phyloP scores from a whole-genome alignment of 2,329 filamentous ascomycete genomes.

The Aspergillus niger region DNA sequence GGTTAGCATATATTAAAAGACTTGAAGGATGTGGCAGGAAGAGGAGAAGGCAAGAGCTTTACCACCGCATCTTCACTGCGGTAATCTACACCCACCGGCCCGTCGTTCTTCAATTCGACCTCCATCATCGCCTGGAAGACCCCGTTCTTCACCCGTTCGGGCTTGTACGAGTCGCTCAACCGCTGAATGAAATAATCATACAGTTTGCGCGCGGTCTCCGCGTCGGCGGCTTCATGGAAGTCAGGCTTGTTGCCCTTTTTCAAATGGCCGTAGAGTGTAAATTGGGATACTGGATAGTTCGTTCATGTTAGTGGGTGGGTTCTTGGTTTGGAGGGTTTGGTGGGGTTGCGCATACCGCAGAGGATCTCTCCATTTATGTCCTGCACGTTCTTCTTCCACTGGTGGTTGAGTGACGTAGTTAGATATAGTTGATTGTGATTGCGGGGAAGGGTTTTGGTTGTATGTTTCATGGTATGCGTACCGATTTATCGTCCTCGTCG shows the following conservation, averaged over 20 bases:
- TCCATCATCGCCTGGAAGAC: constrained; percentile 99
- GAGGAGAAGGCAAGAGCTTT: constrained; percentile 40
- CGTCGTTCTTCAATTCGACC: constrained; percentile 86
- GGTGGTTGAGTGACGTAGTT: constrained; percentile 4
- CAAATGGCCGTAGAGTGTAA: constrained; percentile 88
- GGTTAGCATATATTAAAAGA: constrained; percentile 13
- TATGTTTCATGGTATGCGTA: constrained; percentile 36
- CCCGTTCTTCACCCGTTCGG: constrained; percentile 86
- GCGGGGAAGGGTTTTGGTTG: neutral
- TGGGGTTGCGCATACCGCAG: constrained; percentile 66
- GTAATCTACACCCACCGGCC: constrained; percentile 66
- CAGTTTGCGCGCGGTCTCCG: constrained; percentile 74
- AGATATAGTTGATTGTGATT: constrained; percentile 5
- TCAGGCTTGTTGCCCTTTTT: constrained; percentile 95
- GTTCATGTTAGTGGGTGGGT: constrained; percentile 3
- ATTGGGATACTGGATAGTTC: constrained; percentile 76
- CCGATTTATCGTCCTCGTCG: constrained; percentile 69
- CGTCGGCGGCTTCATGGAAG: constrained; percentile 83
- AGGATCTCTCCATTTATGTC: constrained; percentile 90
- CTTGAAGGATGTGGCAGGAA: constrained; percentile 19
- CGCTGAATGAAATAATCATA: constrained; percentile 83
- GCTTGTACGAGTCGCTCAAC: constrained; percentile 69
- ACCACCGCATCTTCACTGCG: constrained; percentile 60
- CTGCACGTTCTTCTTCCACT: constrained; percentile 90
- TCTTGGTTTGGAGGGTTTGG: neutral